phyloP scores from a whole-genome alignment of 768 basidiomycete species.

The Erythrobasidium yunnanense region DNA sequence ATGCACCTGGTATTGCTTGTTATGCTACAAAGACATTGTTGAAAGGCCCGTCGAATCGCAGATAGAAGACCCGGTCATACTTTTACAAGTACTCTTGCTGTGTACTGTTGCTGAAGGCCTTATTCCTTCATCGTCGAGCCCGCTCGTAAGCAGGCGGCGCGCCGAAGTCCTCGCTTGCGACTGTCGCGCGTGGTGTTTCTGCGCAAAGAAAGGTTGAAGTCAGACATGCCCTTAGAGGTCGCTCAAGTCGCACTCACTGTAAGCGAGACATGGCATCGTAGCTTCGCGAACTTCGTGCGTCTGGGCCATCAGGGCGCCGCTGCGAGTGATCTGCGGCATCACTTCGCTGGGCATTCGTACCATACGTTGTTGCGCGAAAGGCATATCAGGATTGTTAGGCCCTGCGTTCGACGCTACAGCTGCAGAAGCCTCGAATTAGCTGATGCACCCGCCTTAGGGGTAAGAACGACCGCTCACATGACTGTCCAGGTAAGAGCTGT shows the following conservation, averaged over 20 bases:
- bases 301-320: background rate
- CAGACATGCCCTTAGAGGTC: background rate
- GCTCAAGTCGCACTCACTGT: background rate
- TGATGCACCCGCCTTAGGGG: no score
- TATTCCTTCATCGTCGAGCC: no score
- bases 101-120: no score
- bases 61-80: no score
- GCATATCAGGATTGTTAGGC: background rate
- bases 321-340: background rate
- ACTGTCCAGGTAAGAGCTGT: no score
- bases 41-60: no score
- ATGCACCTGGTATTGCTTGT: no score
- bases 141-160: slow-evolving; percentile 1
- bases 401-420: background rate
- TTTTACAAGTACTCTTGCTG: no score
- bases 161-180: slow-evolving; percentile 13
- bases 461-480: no score
- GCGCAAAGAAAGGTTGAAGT: background rate
- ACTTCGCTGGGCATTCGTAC: background rate
- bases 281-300: slow-evolving; percentile 5
- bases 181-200: background rate
- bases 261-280: slow-evolving; percentile 14
- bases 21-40: no score
- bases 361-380: background rate
- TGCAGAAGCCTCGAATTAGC: background rate